Percentiles rank a stretch among this genome's conserved stretches.
Conservation (phyloP, 352 stramenopile genomes). For the Chrysophaeum taylorii region DNA sequence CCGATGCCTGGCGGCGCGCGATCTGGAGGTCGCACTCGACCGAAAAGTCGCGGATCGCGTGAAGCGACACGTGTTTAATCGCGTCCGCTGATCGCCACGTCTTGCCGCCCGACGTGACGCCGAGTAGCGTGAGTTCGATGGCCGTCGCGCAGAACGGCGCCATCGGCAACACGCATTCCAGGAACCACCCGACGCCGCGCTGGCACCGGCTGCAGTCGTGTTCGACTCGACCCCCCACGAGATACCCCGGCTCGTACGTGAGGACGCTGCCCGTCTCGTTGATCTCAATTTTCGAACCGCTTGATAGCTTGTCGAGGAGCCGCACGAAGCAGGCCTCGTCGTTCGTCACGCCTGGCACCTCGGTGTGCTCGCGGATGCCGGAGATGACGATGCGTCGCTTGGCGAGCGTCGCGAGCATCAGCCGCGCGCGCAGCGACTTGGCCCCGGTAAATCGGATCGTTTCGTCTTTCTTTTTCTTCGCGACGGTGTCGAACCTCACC, state of each 20-base stretch:
- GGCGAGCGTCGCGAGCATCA: constrained; percentile 79
- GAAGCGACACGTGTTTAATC: constrained; percentile 82
- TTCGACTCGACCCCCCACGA: constrained; percentile 81
- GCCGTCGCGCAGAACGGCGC: constrained; percentile 92
- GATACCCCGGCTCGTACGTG: constrained; percentile 85
- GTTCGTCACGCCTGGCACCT: constrained; percentile 81
- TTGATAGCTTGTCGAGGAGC: constrained; percentile 89
- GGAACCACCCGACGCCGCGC: constrained; percentile 82
- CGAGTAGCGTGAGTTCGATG: constrained; percentile 78
- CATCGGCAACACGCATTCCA: constrained; percentile 91
- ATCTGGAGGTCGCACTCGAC: constrained; percentile 54
- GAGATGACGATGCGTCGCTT: constrained; percentile 80
- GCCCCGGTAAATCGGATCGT: neutral
- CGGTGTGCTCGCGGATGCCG: constrained; percentile 84
- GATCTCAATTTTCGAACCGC: constrained; percentile 94
- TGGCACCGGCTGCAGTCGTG: constrained; percentile 68
- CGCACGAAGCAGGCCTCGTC: constrained; percentile 94
- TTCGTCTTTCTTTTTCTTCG: too few species aligned
- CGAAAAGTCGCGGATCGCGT: constrained; percentile 87
- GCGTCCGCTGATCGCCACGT: constrained; percentile 74
- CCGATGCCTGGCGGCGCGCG: constrained; percentile 44
- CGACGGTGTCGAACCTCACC: neutral
- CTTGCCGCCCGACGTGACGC: constrained; percentile 68
- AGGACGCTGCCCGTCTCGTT: constrained; percentile 97
- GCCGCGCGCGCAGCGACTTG: constrained; percentile 30